Base-by-base conservation (phyloP, 2,329 filamentous ascomycete species). In the Neopestalotiopsis sp. region DNA sequence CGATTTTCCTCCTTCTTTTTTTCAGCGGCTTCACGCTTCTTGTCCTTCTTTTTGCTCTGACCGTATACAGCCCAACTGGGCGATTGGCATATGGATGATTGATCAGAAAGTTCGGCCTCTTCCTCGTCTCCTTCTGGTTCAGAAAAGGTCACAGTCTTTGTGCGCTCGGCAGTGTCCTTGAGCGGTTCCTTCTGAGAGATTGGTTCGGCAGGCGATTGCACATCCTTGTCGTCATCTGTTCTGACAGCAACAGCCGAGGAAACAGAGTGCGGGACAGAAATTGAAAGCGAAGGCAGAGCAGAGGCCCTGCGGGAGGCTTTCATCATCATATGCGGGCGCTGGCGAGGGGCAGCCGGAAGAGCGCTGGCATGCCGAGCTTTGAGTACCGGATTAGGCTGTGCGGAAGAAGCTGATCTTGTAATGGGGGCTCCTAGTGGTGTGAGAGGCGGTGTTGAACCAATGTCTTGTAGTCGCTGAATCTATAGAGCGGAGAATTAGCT, bases 1-100 rank as follows among this genome's bases (percentile, higher is more conserved):
- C 77, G 78, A 62, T 83, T 79, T 69, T 84, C 82, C 65, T 84
- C 82, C 71, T 80, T 84, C 66, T 81, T 84, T 68, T 76, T 76
- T 69, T 80, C 79, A 66, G 81, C 78, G 13, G 76, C 75, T 45
- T 81, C 80, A 14, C 79, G 78, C 73, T 85, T 87, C 75, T 77
- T 77, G 30, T 72, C 66, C 71, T 85, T 87, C 71, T 88, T 85
- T 74, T 84, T 86, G 72, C 81, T 84, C 24, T 84, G 83, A 2
- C 83, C 82, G 72, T 87, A 87, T 28, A 86, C 84, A 71, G 89
- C 88, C 89, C 89, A 90, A 67, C 84, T 89, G 1, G 89, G 89
- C 1, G 89, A 90, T 67, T 89, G 86, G 70, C 89, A 91, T 67
- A 90, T 87, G 0, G 84, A 85, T 3, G 83, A 84, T 62, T 83